Evolutionary conservation across 805 yeast species (phyloP), one percentile per base, ranked within the genome.

Genomic region (Metschnikowia similis): DNA sequence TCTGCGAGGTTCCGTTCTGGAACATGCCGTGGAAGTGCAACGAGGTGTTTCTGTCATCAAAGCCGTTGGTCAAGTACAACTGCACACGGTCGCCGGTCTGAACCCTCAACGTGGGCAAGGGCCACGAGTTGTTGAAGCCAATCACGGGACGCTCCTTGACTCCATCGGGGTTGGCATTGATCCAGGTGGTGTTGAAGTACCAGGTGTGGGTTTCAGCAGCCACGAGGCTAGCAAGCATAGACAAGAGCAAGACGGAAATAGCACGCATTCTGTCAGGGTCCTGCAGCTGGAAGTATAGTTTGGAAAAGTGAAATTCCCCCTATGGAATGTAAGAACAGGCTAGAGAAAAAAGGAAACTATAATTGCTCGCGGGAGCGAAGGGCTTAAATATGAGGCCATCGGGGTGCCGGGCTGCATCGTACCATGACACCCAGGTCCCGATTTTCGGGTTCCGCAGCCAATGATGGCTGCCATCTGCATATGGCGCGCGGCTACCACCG

Each of bases 21-120:
- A 87, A 94, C 64, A 94, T 64, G 49, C 99, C 99, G 70, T 92
- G 99, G 83, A 89, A 89, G 71, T 94, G 99, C 61, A 92, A 67
- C 6, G 92, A 71, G 37, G 96, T 87, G 70, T 83, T 84, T 47
- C 57, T 48, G 62, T 81, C 80, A 26, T 65, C 74, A 49, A 91
- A 80, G 30, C 89, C 89, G 64, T 94, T 94, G 56, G 80, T 82
- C 69, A 92, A 76, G 61, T 85, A 81, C 36, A 89, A 71, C 50
- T 84, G 67, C 46, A 94, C 76, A 11, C 85, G 76, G 69, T 94
- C 99, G 58, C 96, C 95, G 64, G 81, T 84, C 57, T 79, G 76
- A 55, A 88, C 90, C 44, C 80, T 74, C 57, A 92, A 70, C 47
- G 79, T 79, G n/a, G 99, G 99, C 78, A 94, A 83, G 52, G 98